These are phyloP conservation scores for Penicillium rolfsii DNA, from an alignment of 2,329 filamentous ascomycete genomes.

Conservation along the genomic window DNA sequence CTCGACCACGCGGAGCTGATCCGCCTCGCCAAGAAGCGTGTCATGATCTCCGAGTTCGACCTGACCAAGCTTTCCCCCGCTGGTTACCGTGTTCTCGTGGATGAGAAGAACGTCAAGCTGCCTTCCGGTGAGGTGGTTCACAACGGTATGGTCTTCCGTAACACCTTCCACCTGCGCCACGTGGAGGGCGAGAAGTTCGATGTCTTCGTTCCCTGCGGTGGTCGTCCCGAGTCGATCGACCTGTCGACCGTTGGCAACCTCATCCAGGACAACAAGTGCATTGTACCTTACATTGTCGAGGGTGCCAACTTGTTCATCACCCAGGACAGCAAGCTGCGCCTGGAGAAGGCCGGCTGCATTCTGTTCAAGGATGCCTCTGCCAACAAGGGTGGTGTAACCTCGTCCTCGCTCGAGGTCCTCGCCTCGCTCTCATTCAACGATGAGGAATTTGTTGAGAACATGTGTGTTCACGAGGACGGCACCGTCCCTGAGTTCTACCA, in stretches of 20 bases:
- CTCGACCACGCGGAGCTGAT: conserved; percentile 81
- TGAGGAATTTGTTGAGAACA: conserved; percentile 81
- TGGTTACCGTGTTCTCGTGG: conserved; percentile 89
- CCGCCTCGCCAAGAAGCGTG: conserved; percentile 80
- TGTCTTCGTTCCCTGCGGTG: conserved; percentile 92
- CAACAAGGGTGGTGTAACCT: conserved; percentile 98
- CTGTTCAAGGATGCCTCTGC: conserved; percentile 97
- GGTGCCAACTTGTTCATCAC: conserved; percentile 99
- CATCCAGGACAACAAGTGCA: conserved; percentile 84
- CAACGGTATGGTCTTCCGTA: conserved; percentile 95
- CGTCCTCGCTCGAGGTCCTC: conserved; percentile 92
- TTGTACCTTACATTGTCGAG: conserved; percentile 93
- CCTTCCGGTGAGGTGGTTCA: conserved; percentile 82
- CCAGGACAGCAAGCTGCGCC: conserved; percentile 91
- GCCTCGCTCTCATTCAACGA: conserved; percentile 95
- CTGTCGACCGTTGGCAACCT: conserved; percentile 83
- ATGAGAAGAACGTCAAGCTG: conserved; percentile 85
- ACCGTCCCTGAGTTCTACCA: conserved; percentile 88
- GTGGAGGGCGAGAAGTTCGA: conserved; percentile 69
- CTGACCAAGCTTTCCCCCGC: conserved; percentile 79
- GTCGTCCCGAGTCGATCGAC: conserved; percentile 94
- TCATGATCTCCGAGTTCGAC: conserved; percentile 90
- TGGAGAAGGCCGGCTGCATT: conserved; percentile 93
- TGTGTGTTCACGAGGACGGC: conserved; percentile 82
- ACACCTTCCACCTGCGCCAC: conserved; percentile 90